Base-by-base conservation (phyloP, 768 basidiomycete genomes). In the Gymnopilus junonius region DNA sequence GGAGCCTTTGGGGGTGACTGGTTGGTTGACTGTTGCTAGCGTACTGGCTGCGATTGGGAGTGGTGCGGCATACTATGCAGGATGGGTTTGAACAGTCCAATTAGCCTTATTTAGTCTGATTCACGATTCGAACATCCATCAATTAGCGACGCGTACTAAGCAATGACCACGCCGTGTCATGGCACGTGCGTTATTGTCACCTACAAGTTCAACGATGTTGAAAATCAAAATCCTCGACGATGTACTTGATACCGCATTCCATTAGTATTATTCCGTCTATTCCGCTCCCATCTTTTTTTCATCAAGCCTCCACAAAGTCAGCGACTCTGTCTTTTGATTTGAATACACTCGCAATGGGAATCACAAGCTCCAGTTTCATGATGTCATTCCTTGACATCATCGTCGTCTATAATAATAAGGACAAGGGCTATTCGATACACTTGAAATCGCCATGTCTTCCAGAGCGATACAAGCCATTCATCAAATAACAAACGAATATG, bases 1-100 rank as follows among this genome's bases (percentile, higher is more conserved):
- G 10, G 71, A 70, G 21, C 60, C 63, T 17, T 67, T 69, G 69
- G 61, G 67, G 12, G 35, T 59, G 14, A 14, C 35, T 48, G 65
- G 67, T 2, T 70, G 67, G 67, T 32, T 46, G 14, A 17, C 35
- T 29, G 59, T 58, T 21, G 54, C 55, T 7, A 25, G 54, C 8
- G 51, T 64, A 14, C 15, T 59, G 8, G 62, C 51, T 15, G 65
- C 48, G 3, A 58, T 45, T 25, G 57, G 34, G 20, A 64, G 60
- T 31, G 55, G 59, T 17, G 48, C 64, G 32, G 63, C 60, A 11
- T 57, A 51, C 23, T 67, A 57, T n/a, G 48, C 43, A 6, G 64
- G 66, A 42, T 65, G 54, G 53, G 31, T 67, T 31, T 62, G 43
- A 62, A 32, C 42, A 23, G 3, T 17, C 4, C 27, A 25, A 5